Percentiles rank a stretch among this genome's conserved stretches.
phyloP scores from a whole-genome alignment of 129 eudicot species.

The Artemisia annua region DNA sequence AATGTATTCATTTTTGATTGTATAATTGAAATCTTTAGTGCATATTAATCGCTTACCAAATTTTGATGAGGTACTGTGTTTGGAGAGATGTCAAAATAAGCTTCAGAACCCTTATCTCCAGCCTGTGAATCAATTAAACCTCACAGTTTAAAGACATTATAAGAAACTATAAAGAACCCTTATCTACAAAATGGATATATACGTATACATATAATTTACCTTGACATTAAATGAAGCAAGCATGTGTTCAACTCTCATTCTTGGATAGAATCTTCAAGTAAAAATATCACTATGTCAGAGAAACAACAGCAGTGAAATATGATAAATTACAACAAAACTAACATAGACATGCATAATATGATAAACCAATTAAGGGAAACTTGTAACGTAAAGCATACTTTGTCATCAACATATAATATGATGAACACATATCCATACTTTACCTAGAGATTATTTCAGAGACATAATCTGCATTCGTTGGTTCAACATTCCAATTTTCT shows the following conservation, averaged over 20 bases:
- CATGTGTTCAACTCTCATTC: conserved; percentile 34
- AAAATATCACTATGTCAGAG: not conserved
- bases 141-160: conserved; percentile 12
- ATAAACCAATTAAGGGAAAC: too few species aligned
- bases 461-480: conserved; percentile 27
- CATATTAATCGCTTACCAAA: conserved; percentile 34
- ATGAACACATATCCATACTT: not conserved
- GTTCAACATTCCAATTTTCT: conserved; percentile 30
- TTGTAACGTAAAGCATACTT: too few species aligned
- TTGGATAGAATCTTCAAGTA: conserved; percentile 46
- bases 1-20: not conserved
- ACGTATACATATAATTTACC: conserved; percentile 17
- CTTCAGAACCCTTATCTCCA: conserved; percentile 34
- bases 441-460: conserved; percentile 39
- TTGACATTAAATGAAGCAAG: conserved; percentile 34
- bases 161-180: not conserved
- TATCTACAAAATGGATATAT: conserved; percentile 15
- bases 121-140: conserved; percentile 29
- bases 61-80: conserved; percentile 31
- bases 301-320: conserved; percentile 6
- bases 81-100: conserved; percentile 33
- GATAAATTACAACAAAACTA: not conserved
- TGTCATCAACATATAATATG: not conserved
- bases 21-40: not conserved
- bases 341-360: not conserved